Percentiles rank a stretch among this genome's conserved stretches.
phyloP scores from a whole-genome alignment of 2,329 filamentous ascomycete species.

The Chaetomium olivaceum region DNA sequence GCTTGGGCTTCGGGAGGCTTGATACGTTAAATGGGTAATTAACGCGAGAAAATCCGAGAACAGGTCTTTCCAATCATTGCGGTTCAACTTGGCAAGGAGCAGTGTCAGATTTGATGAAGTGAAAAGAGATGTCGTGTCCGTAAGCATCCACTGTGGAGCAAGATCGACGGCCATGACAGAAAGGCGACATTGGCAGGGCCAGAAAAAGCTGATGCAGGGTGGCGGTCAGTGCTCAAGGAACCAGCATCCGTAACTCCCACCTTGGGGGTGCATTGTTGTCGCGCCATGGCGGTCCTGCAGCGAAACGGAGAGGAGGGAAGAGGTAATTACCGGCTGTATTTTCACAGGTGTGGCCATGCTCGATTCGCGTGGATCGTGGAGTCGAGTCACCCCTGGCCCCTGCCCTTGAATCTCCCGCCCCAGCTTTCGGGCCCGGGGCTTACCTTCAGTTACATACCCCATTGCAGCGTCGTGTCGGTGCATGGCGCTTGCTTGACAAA shows the following conservation, averaged over 20 bases:
- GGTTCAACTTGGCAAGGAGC: neutral
- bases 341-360: neutral
- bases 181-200: constrained; percentile 3
- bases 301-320: neutral
- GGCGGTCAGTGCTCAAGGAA: neutral
- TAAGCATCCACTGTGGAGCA: constrained; percentile 8
- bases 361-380: neutral
- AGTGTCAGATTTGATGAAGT: constrained; percentile 7
- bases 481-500: constrained; percentile 12
- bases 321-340: neutral
- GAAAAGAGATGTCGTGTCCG: neutral
- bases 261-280: neutral
- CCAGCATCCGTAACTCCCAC: neutral
- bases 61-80: neutral
- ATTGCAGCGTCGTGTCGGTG: constrained; percentile 8
- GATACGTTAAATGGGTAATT: neutral
- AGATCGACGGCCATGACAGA: constrained; percentile 7
- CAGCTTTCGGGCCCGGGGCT: constrained; percentile 14
- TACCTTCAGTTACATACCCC: neutral
- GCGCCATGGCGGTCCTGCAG: neutral
- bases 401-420: constrained; percentile 16
- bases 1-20: neutral
- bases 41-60: neutral
- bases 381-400: constrained; percentile 12
- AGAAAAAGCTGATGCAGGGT: neutral